Conservation (phyloP, 73 alveolate species). For the Urostyla sp. region DNA sequence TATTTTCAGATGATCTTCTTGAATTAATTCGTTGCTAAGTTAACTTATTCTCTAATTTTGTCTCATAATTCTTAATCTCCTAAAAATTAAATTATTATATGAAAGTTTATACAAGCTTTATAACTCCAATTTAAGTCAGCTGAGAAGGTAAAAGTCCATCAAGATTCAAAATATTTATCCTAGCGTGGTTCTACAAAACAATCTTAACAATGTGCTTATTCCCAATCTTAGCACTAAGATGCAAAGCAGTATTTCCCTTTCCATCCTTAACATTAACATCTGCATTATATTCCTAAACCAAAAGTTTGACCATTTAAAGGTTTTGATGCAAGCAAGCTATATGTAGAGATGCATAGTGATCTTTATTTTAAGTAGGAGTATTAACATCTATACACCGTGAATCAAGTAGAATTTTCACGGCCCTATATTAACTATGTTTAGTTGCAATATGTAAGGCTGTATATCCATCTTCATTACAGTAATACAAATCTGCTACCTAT, state of each 20-base stretch:
- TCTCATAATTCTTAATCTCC: no score
- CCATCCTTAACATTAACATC: constrained; percentile 37
- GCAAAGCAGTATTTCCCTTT: constrained; percentile 44
- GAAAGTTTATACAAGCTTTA: no score
- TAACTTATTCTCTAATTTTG: no score
- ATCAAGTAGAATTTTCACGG: not conserved
- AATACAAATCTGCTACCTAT: constrained; percentile 29
- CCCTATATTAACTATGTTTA: constrained; percentile 27
- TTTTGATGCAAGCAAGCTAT: constrained; percentile 24
- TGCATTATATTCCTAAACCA: constrained; percentile 22
- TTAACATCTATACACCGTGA: constrained; percentile 38
- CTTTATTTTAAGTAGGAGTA: not conserved
- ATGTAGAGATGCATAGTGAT: constrained; percentile 14
- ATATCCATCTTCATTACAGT: constrained; percentile 8
- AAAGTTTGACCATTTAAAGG: constrained; percentile 4
- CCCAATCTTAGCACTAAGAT: constrained; percentile 45
- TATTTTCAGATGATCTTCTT: no score
- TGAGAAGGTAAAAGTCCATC: not conserved
- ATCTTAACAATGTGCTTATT: constrained; percentile 5
- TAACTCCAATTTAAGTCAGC: no score
- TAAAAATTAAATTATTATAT: no score
- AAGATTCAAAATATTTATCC: not conserved
- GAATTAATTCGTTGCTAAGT: no score
- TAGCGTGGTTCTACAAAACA: constrained; percentile 13
- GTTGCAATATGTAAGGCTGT: constrained; percentile 36